Percentiles rank a stretch among this genome's conserved stretches.
Conservation (phyloP, 805 yeast genomes). For the Sungouiozyma ichnusensis region DNA sequence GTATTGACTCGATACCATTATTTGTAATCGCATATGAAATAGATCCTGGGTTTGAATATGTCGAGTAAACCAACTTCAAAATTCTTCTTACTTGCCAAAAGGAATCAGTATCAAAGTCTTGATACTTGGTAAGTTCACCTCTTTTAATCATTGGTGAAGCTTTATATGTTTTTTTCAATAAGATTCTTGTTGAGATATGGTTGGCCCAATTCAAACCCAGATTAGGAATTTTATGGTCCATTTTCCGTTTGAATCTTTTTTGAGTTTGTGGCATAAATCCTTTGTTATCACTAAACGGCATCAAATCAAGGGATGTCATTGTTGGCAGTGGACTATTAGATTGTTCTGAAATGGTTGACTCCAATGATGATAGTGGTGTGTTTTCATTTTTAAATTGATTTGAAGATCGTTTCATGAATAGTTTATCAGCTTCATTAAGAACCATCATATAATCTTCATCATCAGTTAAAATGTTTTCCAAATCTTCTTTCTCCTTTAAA, state of each 20-base stretch:
- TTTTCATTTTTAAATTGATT: not conserved
- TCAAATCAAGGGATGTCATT: no score
- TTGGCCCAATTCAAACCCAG: constrained; percentile 48
- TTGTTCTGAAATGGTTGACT: not conserved
- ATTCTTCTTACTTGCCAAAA: constrained; percentile 29
- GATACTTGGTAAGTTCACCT: constrained; percentile 24
- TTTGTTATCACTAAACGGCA: not conserved
- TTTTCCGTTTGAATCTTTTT: constrained; percentile 21
- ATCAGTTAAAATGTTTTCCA: constrained; percentile 18
- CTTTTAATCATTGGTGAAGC: constrained; percentile 28
- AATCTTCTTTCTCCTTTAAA: not conserved
- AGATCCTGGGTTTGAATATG: constrained; percentile 20
- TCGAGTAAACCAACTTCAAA: constrained; percentile 34
- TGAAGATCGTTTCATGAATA: not conserved
- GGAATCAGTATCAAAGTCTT: constrained; percentile 25
- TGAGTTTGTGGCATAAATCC: not conserved
- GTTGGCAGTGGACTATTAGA: not conserved
- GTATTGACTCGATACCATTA: constrained; percentile 18
- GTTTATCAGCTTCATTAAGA: constrained; percentile 13
- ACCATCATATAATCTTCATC: constrained; percentile 22
- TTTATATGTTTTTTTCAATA: constrained; percentile 34
- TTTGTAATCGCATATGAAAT: constrained; percentile 16
- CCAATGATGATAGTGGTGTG: not conserved
- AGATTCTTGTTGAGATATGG: constrained; percentile 39
- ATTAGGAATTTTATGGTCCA: constrained; percentile 37